Evolutionary conservation across 2,329 filamentous ascomycete genomes (phyloP), one percentile per base, ranked within the genome.

Genomic region (Apiospora phragmitis): DNA sequence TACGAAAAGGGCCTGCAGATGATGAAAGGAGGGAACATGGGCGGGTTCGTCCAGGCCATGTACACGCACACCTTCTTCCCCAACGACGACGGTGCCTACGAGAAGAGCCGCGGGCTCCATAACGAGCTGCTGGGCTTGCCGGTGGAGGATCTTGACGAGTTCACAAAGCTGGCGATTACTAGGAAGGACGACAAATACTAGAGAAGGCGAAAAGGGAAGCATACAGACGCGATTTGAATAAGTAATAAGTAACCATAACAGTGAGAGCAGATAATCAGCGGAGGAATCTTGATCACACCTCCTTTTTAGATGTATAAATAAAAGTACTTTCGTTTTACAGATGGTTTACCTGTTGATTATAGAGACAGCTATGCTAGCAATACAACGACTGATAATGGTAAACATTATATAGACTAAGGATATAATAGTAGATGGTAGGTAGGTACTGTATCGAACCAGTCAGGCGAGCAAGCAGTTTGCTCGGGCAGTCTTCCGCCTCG

Each of bases 1-100:
- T 88, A 84, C 72, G 77, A 81, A 68, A 82, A 85, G 1, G 89
- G 84, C 0, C 72, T 83, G 70, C 83, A 83, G 68, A 38, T 70
- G 38, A 45, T 67, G 38, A 26, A 65, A 35, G 26, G 41, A 24
- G 70, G 70, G 16, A 49, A 68, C 42, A 14, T 8, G 49, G 24
- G 3, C 18, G 70, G 70, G 18, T 71, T 72, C 29, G 55, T 42
- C 11, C 43, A 69, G 26, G 49, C 67, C 26, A 66, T 70, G 71
- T 72, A 72, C 38, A 62, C 66, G 9, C 68, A 51, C 24, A 66
- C 68, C 9, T 72, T 72, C 55, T 72, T 65, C 59, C 69, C 69
- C 11, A 67, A 72, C 16, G 69, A 62, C 1, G 70, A 66, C 6
- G 69, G 68, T 4, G 24, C 24, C 14, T 72, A 70, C 21, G 65